Evolutionary conservation across 495 filamentous ascomycete species (phyloP).

Genomic region (Rusavskia elegans): DNA sequence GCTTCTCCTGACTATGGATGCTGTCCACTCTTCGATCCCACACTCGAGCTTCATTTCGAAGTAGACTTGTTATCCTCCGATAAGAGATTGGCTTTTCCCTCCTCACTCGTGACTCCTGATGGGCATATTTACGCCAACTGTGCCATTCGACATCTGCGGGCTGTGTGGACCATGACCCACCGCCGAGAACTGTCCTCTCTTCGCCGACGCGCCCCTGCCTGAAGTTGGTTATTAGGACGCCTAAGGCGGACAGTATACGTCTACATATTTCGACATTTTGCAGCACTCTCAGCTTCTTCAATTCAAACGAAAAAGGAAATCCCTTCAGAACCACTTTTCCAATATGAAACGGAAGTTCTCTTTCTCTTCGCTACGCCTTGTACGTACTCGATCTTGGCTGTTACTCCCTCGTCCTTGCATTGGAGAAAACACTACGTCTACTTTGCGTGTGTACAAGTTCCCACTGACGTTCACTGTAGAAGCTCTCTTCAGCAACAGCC

Average conservation of each 20-base stretch:
- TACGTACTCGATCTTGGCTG: slow-evolving; percentile 1
- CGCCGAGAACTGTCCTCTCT: not conserved
- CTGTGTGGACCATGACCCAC: not conserved
- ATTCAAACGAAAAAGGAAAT: not conserved
- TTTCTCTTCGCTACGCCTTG: slow-evolving; percentile 8
- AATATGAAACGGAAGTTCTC: slow-evolving; percentile 12
- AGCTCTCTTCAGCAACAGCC: slow-evolving; percentile 1
- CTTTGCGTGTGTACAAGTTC: not conserved
- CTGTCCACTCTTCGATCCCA: no score
- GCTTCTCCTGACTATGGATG: not conserved
- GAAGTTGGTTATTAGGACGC: not conserved
- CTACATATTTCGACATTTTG: not conserved
- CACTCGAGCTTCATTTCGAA: no score
- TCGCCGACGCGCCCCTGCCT: not conserved
- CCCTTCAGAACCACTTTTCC: not conserved
- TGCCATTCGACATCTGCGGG: not conserved
- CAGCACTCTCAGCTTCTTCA: not conserved
- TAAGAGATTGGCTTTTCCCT: not conserved
- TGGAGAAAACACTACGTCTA: not conserved
- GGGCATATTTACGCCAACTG: not conserved
- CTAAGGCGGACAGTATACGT: not conserved
- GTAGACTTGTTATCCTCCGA: not conserved
- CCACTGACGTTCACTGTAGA: slow-evolving; percentile 3
- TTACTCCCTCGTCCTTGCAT: not conserved
- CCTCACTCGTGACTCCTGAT: not conserved